Conservation (phyloP, 2,329 filamentous ascomycete species). For the Aureobasidium mangrovei region DNA sequence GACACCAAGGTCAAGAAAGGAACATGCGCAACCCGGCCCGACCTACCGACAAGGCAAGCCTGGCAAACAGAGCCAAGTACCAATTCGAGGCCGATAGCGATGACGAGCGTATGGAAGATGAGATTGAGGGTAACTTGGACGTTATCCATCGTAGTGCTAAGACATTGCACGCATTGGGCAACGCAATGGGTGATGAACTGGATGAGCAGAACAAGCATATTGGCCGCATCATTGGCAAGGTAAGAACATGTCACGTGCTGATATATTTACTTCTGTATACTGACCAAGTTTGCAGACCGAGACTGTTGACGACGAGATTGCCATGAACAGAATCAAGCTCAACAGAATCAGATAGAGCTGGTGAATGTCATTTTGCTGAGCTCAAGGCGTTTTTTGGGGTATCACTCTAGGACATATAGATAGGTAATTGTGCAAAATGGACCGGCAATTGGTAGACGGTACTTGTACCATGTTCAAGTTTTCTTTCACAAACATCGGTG, state of each 20-base stretch:
- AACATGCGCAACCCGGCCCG: constrained; percentile 36
- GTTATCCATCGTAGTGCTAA: constrained; percentile 53
- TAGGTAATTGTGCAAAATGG: neutral
- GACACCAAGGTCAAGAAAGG: constrained; percentile 56
- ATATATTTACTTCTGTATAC: neutral
- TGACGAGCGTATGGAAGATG: constrained; percentile 52
- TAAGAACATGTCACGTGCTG: constrained; percentile 26
- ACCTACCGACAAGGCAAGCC: constrained; percentile 41
- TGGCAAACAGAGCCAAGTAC: constrained; percentile 61
- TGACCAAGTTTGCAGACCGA: constrained; percentile 49
- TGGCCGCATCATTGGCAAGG: constrained; percentile 69
- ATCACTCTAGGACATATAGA: too few relatives aligned
- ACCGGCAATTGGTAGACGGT: neutral
- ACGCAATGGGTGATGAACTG: constrained; percentile 66
- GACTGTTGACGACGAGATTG: constrained; percentile 70
- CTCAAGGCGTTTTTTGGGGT: neutral
- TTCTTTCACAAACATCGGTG: neutral
- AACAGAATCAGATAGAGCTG: constrained; percentile 47
- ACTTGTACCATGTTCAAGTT: neutral
- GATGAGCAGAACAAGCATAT: constrained; percentile 70
- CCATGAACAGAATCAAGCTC: constrained; percentile 65
- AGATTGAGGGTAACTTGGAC: constrained; percentile 47
- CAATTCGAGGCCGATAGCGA: constrained; percentile 69
- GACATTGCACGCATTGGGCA: constrained; percentile 63
- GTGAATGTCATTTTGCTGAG: neutral